phyloP scores from a whole-genome alignment of 148 eudicot genomes.

The Rhododendron vialii region DNA sequence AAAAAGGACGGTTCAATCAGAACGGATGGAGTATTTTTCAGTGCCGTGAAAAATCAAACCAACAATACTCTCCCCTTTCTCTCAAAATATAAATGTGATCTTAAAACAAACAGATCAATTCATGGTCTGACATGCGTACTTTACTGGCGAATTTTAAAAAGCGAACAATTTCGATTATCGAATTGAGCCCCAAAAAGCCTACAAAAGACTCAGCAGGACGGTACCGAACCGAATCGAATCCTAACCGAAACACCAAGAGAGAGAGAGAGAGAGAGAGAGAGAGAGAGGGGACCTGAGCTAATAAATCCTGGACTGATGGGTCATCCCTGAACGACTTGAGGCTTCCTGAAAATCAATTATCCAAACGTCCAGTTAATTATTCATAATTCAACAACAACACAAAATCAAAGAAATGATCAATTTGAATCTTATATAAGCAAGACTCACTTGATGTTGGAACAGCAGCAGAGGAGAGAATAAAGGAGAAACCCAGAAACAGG shows the following conservation, averaged over 20 bases:
- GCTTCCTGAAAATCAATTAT: slow-evolving; percentile 12
- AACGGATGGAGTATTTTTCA: too few species aligned
- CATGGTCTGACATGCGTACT: not conserved
- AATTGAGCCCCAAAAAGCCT: too few species aligned
- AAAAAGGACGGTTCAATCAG: too few species aligned
- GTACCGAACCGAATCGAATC: too few species aligned
- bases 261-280: slow-evolving; percentile 5
- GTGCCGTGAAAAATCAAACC: not conserved
- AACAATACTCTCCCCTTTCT: not conserved
- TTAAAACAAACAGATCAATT: not conserved
- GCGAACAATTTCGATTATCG: not conserved
- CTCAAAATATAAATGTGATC: not conserved
- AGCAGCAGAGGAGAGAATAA: slow-evolving; percentile 16
- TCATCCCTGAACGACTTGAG: slow-evolving; percentile 9
- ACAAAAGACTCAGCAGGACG: not conserved
- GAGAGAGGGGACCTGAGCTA: slow-evolving; percentile 12
- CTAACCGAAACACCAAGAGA: too few species aligned
- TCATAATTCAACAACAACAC: not conserved
- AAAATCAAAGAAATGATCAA: not conserved
- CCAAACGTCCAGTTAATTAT: not conserved
- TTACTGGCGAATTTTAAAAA: not conserved
- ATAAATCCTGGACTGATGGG: not conserved
- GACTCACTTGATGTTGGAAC: slow-evolving; percentile 24
- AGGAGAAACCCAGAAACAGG: slow-evolving; percentile 15
- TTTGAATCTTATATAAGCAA: not conserved